Evolutionary conservation across 2,329 filamentous ascomycete species (phyloP).

Genomic region (Calonectria montana): DNA sequence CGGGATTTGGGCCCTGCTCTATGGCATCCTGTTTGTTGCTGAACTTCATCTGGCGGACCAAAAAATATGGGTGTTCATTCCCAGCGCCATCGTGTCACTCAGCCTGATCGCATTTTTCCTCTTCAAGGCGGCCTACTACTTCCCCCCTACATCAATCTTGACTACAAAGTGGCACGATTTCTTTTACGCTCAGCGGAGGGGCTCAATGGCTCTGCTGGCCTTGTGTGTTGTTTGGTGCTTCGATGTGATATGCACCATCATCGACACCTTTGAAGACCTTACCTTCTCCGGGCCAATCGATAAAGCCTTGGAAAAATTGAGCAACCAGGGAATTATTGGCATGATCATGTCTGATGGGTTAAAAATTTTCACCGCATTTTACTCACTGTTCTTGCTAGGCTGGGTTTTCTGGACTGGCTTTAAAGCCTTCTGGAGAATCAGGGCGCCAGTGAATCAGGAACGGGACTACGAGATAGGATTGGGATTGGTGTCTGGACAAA

Average conservation of each 20-base stretch:
- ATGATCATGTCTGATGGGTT: slow-evolving; percentile 7
- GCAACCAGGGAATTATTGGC: not conserved
- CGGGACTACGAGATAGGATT: slow-evolving; percentile 24
- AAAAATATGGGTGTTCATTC: not conserved
- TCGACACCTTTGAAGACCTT: slow-evolving; percentile 18
- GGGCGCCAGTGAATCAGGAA: slow-evolving; percentile 7
- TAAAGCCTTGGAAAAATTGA: slow-evolving; percentile 5
- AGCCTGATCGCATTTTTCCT: slow-evolving; percentile 35
- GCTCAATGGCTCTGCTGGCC: slow-evolving; percentile 30
- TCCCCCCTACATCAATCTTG: slow-evolving; percentile 1
- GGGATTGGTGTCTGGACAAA: slow-evolving; percentile 16
- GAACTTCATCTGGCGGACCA: not conserved
- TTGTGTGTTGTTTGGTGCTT: slow-evolving; percentile 31
- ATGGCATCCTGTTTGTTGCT: slow-evolving; percentile 2
- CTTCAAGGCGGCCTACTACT: slow-evolving; percentile 34
- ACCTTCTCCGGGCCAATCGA: slow-evolving; percentile 11
- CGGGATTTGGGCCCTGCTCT: slow-evolving; percentile 26
- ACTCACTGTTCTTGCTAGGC: slow-evolving; percentile 15
- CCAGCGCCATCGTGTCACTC: slow-evolving; percentile 20
- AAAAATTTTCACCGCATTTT: slow-evolving; percentile 6
- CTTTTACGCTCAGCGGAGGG: slow-evolving; percentile 33
- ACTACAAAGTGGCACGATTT: slow-evolving; percentile 18
- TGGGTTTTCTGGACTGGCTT: slow-evolving; percentile 32
- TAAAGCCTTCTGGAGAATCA: slow-evolving; percentile 27
- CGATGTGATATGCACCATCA: slow-evolving; percentile 11